These are phyloP conservation scores for Ophiorrhiza pumila DNA, from an alignment of 257 asterid species.

Conservation along the genomic window DNA sequence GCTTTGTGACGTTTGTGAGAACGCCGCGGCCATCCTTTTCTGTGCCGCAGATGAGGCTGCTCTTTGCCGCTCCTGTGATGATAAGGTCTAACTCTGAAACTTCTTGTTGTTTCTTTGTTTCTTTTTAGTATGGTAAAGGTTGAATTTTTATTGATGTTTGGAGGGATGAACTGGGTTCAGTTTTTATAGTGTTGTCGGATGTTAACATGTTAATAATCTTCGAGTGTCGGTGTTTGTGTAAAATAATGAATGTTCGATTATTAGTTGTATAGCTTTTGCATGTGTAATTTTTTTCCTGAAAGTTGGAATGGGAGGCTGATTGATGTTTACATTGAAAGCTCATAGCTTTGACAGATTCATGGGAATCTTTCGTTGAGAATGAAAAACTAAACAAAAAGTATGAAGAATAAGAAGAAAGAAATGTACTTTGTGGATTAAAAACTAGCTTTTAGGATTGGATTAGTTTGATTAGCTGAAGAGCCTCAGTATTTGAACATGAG, in stretches of 20 bases:
- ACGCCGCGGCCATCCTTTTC: conserved; percentile 88
- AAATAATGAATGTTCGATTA: background rate
- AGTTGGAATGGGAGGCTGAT: conserved; percentile 3
- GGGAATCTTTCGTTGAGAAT: background rate
- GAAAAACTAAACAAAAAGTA: too few species aligned
- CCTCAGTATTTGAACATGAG: background rate
- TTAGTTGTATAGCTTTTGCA: background rate
- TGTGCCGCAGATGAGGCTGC: conserved; percentile 99
- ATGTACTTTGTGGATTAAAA: background rate
- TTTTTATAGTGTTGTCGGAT: background rate
- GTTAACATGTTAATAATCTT: background rate
- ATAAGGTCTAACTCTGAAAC: conserved; percentile 42
- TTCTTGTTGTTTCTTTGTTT: background rate
- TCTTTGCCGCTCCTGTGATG: conserved; percentile 86
- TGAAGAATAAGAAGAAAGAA: background rate
- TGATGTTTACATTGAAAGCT: background rate
- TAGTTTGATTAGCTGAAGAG: background rate
- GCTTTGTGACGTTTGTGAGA: conserved; percentile 92
- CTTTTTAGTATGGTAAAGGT: background rate
- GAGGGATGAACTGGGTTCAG: background rate
- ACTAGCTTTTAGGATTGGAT: background rate
- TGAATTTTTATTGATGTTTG: background rate
- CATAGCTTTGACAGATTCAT: background rate
- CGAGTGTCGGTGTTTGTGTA: background rate
- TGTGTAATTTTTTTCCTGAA: background rate